Percentiles rank a stretch among this genome's conserved stretches.
These are phyloP conservation scores for Peterozyma toletana DNA, from an alignment of 805 yeast genomes.

Conservation along the genomic window DNA sequence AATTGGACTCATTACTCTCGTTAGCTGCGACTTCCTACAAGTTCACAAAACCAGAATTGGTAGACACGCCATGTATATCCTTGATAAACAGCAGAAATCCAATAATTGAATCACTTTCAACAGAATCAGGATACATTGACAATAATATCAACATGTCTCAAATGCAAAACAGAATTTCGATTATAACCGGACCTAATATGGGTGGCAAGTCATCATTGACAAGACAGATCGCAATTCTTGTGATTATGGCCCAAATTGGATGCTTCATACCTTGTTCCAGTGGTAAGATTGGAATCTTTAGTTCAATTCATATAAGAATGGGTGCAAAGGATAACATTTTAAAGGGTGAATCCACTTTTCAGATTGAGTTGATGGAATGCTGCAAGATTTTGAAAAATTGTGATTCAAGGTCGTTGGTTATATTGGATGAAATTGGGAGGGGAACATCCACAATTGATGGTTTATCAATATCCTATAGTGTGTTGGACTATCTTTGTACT, in stretches of 20 bases:
- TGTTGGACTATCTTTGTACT: constrained; percentile 50
- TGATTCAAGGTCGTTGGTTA: constrained; percentile 47
- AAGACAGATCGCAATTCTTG: constrained; percentile 62
- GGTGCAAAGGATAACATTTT: constrained; percentile 79
- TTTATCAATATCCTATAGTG: constrained; percentile 69
- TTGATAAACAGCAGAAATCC: constrained; percentile 46
- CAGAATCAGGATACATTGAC: constrained; percentile 44
- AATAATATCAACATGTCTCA: constrained; percentile 51
- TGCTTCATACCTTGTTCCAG: constrained; percentile 48
- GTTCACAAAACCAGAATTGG: constrained; percentile 45
- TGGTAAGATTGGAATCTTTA: constrained; percentile 49
- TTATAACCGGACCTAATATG: constrained; percentile 85
- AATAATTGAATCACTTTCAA: constrained; percentile 17
- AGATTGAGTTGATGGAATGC: constrained; percentile 69
- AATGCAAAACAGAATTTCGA: constrained; percentile 41
- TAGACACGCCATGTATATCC: constrained; percentile 37
- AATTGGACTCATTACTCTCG: constrained; percentile 62
- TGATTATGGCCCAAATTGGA: constrained; percentile 73
- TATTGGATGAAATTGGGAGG: constrained; percentile 72
- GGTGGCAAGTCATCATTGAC: constrained; percentile 82
- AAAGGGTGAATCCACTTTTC: constrained; percentile 75
- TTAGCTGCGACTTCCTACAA: constrained; percentile 51
- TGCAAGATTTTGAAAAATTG: constrained; percentile 45
- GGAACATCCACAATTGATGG: constrained; percentile 74
- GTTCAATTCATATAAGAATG: constrained; percentile 47